Base-by-base conservation (phyloP, 345 rosid genomes). In the Arabidopsis suecica region DNA sequence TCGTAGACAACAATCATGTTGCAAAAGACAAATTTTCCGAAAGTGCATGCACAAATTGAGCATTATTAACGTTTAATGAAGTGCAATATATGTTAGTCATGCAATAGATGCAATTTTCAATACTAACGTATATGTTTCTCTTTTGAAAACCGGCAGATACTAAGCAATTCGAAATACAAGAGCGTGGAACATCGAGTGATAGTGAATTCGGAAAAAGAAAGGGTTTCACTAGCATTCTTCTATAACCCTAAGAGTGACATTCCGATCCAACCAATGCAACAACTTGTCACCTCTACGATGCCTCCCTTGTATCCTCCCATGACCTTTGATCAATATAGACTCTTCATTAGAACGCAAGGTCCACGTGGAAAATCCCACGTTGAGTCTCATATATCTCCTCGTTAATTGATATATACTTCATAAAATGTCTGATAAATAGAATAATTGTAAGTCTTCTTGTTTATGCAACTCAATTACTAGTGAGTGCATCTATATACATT, bases 101-200 rank as follows among this genome's bases (percentile, higher is more conserved):
- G 45, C 47, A 59, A 37, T 10, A 16, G 18, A 16, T 16, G 18
- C 18, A 16, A 16, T 16, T 16, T 16, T 16, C 18, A 16, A 16
- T 30, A 51, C 34, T 73, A 33, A 54, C 47, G 16, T 47, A 9
- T 2, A 23, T 16, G 2, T 1, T n/a, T 2, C 0, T 65, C 1
- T 57, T 36, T 59, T 57, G 22, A 49, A 48, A 25, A 25, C 42
- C 53, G 59, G 60, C 62, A 93, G 98, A 87, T 94, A 42, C 75
- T 94, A 32, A 94, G 97, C 88, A 94, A 94, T 74, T 90, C 89
- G 41, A 82, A 45, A 25, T 94, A 86, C 86, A 91, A 80, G 81
- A 91, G 98, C 25, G 91, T 92, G 65, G 98, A 94, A 78, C 98
- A 94, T 42, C 65, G 96, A 76, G 97, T 91, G 72, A 78, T 81